Base-by-base conservation (phyloP, 2,329 filamentous ascomycete genomes). In the Chaetomium sp. region DNA sequence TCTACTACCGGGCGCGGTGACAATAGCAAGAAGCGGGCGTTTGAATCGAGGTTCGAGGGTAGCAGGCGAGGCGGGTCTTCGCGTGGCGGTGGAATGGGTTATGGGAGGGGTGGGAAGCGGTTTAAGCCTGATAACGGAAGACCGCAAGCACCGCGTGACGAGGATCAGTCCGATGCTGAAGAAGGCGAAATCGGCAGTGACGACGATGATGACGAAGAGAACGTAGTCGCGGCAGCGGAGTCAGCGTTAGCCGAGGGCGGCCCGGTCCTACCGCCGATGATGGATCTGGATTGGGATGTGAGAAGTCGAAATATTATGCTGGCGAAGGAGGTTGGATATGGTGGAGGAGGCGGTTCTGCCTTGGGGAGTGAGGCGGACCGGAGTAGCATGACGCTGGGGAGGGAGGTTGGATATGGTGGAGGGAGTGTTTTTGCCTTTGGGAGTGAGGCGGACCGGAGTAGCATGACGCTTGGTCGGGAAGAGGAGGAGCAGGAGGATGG, bases 131-230 rank as follows among this genome's bases (percentile, higher is more conserved):
- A 57, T 38, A n/a, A 36, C 7, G 7, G 38, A 12, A 4, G 11
- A 32, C 33, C 32, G 27, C 12, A 7, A 8, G 27, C n/a, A 47
- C n/a, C 11, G 12, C 11, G 12, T 12, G 40, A 27, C 19, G 40
- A 42, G 6, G 40, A 42, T 11, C 34, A 47, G 33, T 32, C 37
- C 6, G 55, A 58, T n/a, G 53, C 41, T 0, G 65, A 66, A 49
- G 63, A 65, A 11, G 65, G 65, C 14, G 65, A 67, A 53, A 52
- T 65, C 9, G 52, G 58, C 43, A 63, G 59, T 32, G 64, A 61
- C 6, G 64, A 55, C 2, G 61, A 61, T 6, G 64, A 55, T 3
- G 61, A 62, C 8, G 57, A 61, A 32, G 56, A 55, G 7, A 41
- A 52, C 36, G 54, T 6, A 14, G 42, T 35, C 5, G 35, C 11